Percentiles rank a stretch among this genome's conserved stretches.
Evolutionary conservation across 306 rosid genomes (phyloP).

Genomic region (Macrotyloma uniflorum): DNA sequence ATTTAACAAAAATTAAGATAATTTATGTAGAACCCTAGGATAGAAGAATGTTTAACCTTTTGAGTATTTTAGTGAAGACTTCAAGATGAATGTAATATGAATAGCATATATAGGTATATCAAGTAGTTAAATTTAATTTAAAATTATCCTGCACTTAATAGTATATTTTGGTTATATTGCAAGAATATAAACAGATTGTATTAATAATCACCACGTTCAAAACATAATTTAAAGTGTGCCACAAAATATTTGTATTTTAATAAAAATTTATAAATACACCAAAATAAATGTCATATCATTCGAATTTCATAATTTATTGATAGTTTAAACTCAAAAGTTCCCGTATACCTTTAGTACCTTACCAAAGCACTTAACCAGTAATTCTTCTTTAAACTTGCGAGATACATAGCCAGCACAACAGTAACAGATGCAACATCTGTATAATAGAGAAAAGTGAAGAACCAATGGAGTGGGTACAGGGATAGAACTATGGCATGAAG

Average conservation of each 20-base stretch:
- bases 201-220: neutral
- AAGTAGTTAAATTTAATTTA: no score
- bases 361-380: constrained; percentile 85
- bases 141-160: no score
- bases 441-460: constrained; percentile 80
- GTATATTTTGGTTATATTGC: no score
- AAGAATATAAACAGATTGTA: neutral
- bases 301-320: neutral
- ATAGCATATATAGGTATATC: no score
- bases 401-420: constrained; percentile 73
- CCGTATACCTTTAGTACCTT: constrained; percentile 46
- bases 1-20: no score
- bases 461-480: constrained; percentile 85
- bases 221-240: neutral
- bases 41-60: no score
- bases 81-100: no score
- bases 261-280: neutral
- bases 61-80: no score
- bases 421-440: constrained; percentile 83
- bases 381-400: constrained; percentile 67
- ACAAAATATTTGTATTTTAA: neutral
- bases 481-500: constrained; percentile 56
- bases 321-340: neutral
- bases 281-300: neutral
- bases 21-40: no score